These are phyloP conservation scores for Pythium plurisporium DNA, from an alignment of 352 stramenopile species.

Conservation along the genomic window DNA sequence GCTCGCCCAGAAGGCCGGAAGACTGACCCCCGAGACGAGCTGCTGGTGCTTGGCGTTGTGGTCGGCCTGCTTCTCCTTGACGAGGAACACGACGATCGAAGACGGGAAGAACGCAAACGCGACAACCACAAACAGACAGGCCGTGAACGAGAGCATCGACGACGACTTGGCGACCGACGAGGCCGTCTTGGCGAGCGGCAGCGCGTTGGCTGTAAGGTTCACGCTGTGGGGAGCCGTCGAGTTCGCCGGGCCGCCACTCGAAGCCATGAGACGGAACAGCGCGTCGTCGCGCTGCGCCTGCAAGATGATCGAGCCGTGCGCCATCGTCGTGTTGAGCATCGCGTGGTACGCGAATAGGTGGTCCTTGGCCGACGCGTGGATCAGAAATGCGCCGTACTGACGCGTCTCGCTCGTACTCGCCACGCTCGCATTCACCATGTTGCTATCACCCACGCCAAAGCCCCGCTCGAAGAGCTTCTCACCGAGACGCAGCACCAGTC, in stretches of 20 bases:
- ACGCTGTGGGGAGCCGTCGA: background rate
- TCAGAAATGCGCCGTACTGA: slow-evolving; percentile 49
- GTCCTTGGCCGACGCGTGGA: slow-evolving; percentile 34
- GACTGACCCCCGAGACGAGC: slow-evolving; percentile 91
- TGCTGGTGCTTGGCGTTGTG: slow-evolving; percentile 96
- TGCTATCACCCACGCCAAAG: slow-evolving; percentile 14
- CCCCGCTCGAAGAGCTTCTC: slow-evolving; percentile 34
- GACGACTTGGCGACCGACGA: slow-evolving; percentile 52
- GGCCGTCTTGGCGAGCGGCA: slow-evolving; percentile 58
- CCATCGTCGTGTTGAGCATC: slow-evolving; percentile 48
- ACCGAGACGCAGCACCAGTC: slow-evolving; percentile 28
- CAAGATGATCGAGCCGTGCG: slow-evolving; percentile 40
- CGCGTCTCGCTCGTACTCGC: slow-evolving; percentile 22
- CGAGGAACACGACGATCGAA: slow-evolving; percentile 93
- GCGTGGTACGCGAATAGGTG: slow-evolving; percentile 57
- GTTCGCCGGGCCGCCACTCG: slow-evolving; percentile 3
- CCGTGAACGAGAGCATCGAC: slow-evolving; percentile 65
- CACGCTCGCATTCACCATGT: slow-evolving; percentile 14
- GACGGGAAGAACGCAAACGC: slow-evolving; percentile 92
- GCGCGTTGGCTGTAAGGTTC: slow-evolving; percentile 37
- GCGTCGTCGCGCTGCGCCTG: slow-evolving; percentile 60
- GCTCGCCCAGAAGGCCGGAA: slow-evolving; percentile 94
- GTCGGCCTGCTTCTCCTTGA: slow-evolving; percentile 92
- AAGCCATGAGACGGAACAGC: slow-evolving; percentile 47
- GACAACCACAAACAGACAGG: slow-evolving; percentile 85